Percentiles rank a stretch among this genome's conserved stretches.
These are phyloP conservation scores for Simmondsia chinensis DNA, from an alignment of 148 eudicot genomes.

Conservation along the genomic window DNA sequence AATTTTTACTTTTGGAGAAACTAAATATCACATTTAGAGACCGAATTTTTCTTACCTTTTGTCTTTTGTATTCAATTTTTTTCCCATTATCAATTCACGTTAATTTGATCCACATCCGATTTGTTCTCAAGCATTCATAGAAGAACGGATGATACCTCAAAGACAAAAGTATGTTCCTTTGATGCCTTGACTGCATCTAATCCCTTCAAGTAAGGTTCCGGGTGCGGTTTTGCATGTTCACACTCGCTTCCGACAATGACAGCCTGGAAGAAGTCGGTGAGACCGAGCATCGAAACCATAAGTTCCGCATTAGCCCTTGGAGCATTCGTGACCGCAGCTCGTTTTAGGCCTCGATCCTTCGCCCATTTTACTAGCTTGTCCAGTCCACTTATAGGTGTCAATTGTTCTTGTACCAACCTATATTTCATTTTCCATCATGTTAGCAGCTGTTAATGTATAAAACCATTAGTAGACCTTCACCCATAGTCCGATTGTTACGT, in stretches of 20 bases:
- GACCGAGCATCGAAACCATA: conserved; percentile 71
- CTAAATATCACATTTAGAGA: no score
- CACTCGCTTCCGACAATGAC: conserved; percentile 71
- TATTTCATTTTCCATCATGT: not conserved
- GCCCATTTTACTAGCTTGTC: conserved; percentile 69
- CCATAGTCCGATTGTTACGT: no score
- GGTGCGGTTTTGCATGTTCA: conserved; percentile 84
- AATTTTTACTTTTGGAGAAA: no score
- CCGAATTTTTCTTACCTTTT: no score
- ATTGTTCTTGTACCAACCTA: conserved; percentile 62
- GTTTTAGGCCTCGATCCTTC: conserved; percentile 72
- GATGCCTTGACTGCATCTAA: conserved; percentile 57
- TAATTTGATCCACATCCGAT: no score
- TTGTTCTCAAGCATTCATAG: no score
- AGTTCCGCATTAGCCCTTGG: conserved; percentile 76
- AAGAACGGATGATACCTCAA: conserved; percentile 58
- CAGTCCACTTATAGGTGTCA: conserved; percentile 64
- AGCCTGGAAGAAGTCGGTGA: conserved; percentile 64
- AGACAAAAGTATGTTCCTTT: conserved; percentile 69
- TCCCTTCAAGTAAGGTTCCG: conserved; percentile 84
- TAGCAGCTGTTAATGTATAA: no score
- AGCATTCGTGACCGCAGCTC: conserved; percentile 96
- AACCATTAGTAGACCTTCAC: no score
- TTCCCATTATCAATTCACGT: no score
- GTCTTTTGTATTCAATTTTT: no score